These are phyloP conservation scores for Penicillium coprophilum DNA, from an alignment of 495 filamentous ascomycete species.

Conservation along the genomic window DNA sequence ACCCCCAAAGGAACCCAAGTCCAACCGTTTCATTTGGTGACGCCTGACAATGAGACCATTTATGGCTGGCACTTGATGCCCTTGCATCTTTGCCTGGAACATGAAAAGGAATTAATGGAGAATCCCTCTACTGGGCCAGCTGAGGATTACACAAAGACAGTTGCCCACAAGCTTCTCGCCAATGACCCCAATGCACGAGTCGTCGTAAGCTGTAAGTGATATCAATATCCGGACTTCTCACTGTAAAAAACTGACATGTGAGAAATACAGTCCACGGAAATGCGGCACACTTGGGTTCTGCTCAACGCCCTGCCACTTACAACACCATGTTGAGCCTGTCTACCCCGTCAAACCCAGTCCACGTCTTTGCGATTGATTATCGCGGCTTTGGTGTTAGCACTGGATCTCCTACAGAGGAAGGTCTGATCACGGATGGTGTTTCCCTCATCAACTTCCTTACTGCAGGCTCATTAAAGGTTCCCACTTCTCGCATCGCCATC, in stretches of 20 bases:
- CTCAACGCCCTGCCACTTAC: slow-evolving; percentile 44
- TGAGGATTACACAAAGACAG: slow-evolving; percentile 42
- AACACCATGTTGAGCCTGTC: slow-evolving; percentile 43
- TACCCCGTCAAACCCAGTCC: slow-evolving; percentile 53
- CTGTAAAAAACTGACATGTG: not conserved
- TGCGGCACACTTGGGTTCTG: slow-evolving; percentile 48
- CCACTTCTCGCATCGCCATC: slow-evolving; percentile 70
- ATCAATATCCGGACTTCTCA: not conserved
- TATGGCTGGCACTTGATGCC: slow-evolving; percentile 65
- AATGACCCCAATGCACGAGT: slow-evolving; percentile 56
- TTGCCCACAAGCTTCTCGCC: slow-evolving; percentile 53
- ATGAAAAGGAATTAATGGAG: slow-evolving; percentile 48
- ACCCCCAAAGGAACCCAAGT: slow-evolving; percentile 54
- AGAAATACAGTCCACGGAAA: slow-evolving; percentile 47
- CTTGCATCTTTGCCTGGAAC: slow-evolving; percentile 49
- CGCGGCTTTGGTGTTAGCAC: slow-evolving; percentile 84
- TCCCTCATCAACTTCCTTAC: slow-evolving; percentile 63
- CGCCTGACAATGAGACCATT: slow-evolving; percentile 57
- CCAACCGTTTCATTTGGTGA: slow-evolving; percentile 55
- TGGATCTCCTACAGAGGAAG: slow-evolving; percentile 76
- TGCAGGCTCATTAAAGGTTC: slow-evolving; percentile 47
- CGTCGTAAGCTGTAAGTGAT: slow-evolving; percentile 56
- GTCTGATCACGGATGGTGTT: slow-evolving; percentile 77
- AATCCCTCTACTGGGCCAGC: slow-evolving; percentile 43
- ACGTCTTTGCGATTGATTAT: slow-evolving; percentile 78